phyloP scores from a whole-genome alignment of 768 basidiomycete genomes.

The Amanita muscaria region DNA sequence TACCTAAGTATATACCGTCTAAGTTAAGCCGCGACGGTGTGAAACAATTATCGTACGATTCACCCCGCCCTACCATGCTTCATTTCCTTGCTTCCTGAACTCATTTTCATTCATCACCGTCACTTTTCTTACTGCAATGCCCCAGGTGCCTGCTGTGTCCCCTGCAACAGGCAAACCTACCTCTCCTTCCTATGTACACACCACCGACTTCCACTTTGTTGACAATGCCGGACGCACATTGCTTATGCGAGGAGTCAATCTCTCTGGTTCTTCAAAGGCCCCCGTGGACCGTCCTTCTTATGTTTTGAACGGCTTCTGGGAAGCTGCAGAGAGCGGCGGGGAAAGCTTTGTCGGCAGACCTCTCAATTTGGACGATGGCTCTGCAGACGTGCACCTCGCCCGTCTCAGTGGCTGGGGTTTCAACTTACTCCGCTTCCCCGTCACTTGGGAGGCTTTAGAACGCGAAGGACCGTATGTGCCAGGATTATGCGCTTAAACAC shows the following conservation, averaged over 20 bases:
- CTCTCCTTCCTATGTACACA: conserved; percentile 50
- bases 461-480: conserved; percentile 87
- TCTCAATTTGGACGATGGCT: conserved; percentile 75
- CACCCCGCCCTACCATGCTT: neutral
- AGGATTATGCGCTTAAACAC: conserved; percentile 8
- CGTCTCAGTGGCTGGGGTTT: conserved; percentile 93
- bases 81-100: neutral
- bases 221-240: conserved; percentile 69
- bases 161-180: conserved; percentile 25
- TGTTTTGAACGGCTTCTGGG: conserved; percentile 73
- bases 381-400: conserved; percentile 77
- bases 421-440: conserved; percentile 72
- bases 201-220: conserved; percentile 59
- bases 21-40: too few species aligned
- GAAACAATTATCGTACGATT: conserved; percentile 7
- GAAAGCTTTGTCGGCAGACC: conserved; percentile 71
- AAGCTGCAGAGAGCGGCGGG: conserved; percentile 58
- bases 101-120: neutral
- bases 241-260: conserved; percentile 89
- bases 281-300: conserved; percentile 66
- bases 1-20: neutral
- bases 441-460: conserved; percentile 96
- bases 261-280: conserved; percentile 83
- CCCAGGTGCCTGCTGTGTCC: conserved; percentile 5
- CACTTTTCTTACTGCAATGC: conserved; percentile 1